A percentile compares a stretch with the other conserved stretches of the same genome.
phyloP scores from a whole-genome alignment of 2,329 filamentous ascomycete genomes.

The Monilinia laxa region DNA sequence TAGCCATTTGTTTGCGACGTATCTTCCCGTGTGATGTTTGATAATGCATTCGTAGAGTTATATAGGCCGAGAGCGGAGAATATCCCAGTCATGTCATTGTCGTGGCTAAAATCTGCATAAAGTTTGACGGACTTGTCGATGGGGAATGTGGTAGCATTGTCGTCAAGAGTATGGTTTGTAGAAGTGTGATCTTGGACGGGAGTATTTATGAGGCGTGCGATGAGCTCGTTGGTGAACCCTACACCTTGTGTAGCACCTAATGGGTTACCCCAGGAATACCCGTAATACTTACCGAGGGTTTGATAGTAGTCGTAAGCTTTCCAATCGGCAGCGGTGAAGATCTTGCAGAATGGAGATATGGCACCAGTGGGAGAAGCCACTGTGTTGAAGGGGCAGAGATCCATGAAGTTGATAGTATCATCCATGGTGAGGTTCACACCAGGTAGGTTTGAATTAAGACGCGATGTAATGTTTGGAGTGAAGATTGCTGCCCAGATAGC shows the following conservation, averaged over 20 bases:
- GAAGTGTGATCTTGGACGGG: slow-evolving; percentile 71
- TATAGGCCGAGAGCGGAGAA: slow-evolving; percentile 78
- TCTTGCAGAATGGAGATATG: slow-evolving; percentile 69
- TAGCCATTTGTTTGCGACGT: slow-evolving; percentile 62
- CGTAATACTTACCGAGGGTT: slow-evolving; percentile 81
- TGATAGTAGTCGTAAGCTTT: slow-evolving; percentile 76
- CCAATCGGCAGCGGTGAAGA: slow-evolving; percentile 77
- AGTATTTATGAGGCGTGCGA: slow-evolving; percentile 70
- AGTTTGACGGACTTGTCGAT: slow-evolving; percentile 56
- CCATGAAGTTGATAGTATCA: slow-evolving; percentile 76
- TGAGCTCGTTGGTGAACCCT: slow-evolving; percentile 83
- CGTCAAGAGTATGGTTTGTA: slow-evolving; percentile 76
- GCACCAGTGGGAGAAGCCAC: slow-evolving; percentile 59
- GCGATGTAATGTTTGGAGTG: slow-evolving; percentile 62
- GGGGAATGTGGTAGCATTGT: slow-evolving; percentile 68
- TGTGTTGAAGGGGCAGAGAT: slow-evolving; percentile 82
- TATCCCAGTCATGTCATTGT: slow-evolving; percentile 80
- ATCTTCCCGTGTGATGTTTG: slow-evolving; percentile 51
- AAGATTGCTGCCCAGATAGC: slow-evolving; percentile 62
- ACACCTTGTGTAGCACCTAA: slow-evolving; percentile 83
- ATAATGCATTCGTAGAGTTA: slow-evolving; percentile 59
- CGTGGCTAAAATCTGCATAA: slow-evolving; percentile 90
- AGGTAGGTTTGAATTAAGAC: slow-evolving; percentile 67
- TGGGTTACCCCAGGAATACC: slow-evolving; percentile 71
- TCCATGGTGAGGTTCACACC: slow-evolving; percentile 62